Evolutionary conservation across 805 yeast genomes (phyloP).

Genomic region (Saturnispora galanensis): DNA sequence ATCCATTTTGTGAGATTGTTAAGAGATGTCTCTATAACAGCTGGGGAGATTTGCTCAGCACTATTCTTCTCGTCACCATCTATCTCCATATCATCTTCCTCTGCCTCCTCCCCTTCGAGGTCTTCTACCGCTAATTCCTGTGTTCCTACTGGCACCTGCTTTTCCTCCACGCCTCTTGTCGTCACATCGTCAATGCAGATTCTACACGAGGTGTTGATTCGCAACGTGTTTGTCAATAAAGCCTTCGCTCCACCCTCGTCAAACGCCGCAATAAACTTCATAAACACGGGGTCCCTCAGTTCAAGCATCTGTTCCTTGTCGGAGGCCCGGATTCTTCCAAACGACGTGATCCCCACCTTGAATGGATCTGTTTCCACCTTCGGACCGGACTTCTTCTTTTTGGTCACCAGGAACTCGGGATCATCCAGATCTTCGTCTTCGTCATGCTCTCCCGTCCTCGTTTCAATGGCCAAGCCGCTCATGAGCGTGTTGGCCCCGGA

Average conservation of each 20-base stretch:
- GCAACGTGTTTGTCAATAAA: conserved; percentile 51
- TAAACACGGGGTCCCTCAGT: conserved; percentile 54
- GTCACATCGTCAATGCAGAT: conserved; percentile 58
- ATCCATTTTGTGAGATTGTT: too few species aligned
- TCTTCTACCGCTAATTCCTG: too few species aligned
- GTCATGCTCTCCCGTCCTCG: conserved; percentile 6
- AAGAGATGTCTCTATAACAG: too few species aligned
- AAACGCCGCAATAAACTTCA: conserved; percentile 64
- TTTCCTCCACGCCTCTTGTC: neutral
- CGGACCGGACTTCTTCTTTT: conserved; percentile 19
- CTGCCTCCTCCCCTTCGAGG: neutral
- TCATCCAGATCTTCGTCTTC: conserved; percentile 21
- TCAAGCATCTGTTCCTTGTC: conserved; percentile 3
- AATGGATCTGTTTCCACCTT: conserved; percentile 3
- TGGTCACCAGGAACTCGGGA: conserved; percentile 14
- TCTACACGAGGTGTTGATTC: conserved; percentile 40
- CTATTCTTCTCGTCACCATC: too few species aligned
- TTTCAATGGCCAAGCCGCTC: conserved; percentile 48
- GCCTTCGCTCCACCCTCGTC: conserved; percentile 81
- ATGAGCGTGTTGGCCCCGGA: conserved; percentile 26
- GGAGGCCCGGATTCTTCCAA: conserved; percentile 11
- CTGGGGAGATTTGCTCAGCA: neutral
- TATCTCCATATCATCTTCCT: neutral
- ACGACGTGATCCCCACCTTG: conserved; percentile 22
- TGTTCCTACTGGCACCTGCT: too few species aligned